Conservation (phyloP, 495 filamentous ascomycete genomes). For the Aspergillus avenaceus region DNA sequence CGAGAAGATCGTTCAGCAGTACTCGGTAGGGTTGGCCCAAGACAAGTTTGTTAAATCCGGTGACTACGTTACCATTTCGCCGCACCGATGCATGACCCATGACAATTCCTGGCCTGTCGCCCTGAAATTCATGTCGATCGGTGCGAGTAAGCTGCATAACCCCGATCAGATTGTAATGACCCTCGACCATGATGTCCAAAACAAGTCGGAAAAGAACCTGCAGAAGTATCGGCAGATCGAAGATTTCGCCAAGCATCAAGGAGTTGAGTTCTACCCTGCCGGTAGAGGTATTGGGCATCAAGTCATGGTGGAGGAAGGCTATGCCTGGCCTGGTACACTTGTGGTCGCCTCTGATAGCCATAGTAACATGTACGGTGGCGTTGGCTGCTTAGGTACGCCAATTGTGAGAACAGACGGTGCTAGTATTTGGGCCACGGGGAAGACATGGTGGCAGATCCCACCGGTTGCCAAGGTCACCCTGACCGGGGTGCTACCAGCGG, state of each 20-base stretch:
- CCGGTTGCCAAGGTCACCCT: conserved; percentile 78
- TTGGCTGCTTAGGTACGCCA: conserved; percentile 73
- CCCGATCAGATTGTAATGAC: conserved; percentile 80
- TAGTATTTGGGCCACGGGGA: conserved; percentile 78
- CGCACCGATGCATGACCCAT: conserved; percentile 79
- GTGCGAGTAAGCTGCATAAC: conserved; percentile 71
- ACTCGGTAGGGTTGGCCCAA: conserved; percentile 63
- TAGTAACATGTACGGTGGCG: conserved; percentile 86
- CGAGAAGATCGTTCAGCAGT: conserved; percentile 83
- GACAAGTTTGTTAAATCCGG: conserved; percentile 71
- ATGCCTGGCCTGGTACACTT: conserved; percentile 79
- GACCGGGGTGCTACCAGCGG: conserved; percentile 66
- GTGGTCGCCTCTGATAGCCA: conserved; percentile 81
- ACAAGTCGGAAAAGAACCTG: conserved; percentile 76
- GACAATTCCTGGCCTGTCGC: conserved; percentile 90
- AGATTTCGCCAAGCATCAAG: conserved; percentile 76
- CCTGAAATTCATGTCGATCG: conserved; percentile 82
- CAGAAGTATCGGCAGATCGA: conserved; percentile 85
- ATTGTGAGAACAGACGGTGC: conserved; percentile 86
- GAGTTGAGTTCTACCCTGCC: conserved; percentile 79
- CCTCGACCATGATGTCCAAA: conserved; percentile 92
- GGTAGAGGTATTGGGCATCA: conserved; percentile 86
- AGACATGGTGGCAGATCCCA: conserved; percentile 88
- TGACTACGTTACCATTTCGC: conserved; percentile 78
- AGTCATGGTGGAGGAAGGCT: conserved; percentile 84